Conservation (phyloP, 805 yeast species). For the Barnettozyma vustinii region DNA sequence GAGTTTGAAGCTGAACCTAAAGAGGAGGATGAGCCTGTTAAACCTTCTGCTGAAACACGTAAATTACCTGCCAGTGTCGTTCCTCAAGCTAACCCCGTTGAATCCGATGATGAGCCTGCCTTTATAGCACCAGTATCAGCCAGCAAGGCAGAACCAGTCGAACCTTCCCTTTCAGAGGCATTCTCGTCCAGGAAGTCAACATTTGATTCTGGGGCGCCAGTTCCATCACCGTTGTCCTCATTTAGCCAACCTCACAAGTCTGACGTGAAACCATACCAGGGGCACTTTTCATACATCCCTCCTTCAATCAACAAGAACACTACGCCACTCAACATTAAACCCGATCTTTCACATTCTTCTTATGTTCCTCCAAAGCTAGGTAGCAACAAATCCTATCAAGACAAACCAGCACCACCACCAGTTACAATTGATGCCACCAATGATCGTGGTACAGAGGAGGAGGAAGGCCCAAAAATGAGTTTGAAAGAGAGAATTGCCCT, state of each 20-base stretch:
- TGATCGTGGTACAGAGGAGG: constrained; percentile 35
- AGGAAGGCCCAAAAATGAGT: constrained; percentile 69
- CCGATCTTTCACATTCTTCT: constrained; percentile 21
- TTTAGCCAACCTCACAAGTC: constrained; percentile 4
- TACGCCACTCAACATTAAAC: not conserved
- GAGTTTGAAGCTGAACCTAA: not conserved
- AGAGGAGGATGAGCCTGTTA: not conserved
- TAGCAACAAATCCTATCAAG: not conserved
- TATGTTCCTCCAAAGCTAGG: constrained; percentile 25
- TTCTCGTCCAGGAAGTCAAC: constrained; percentile 11
- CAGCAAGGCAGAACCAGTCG: not conserved
- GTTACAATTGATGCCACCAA: constrained; percentile 26
- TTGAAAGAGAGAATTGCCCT: constrained; percentile 82
- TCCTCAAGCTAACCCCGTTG: not conserved
- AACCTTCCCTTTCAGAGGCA: constrained; percentile 5
- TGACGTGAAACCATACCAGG: constrained; percentile 18
- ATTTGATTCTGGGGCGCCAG: constrained; percentile 10
- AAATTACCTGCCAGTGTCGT: constrained; percentile 9
- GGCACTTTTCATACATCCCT: constrained; percentile 26
- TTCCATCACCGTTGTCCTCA: constrained; percentile 6
- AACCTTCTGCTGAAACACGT: not conserved
- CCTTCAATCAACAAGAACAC: constrained; percentile 19
- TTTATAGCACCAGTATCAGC: not conserved
- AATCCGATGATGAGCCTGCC: not conserved
- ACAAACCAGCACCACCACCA: constrained; percentile 22